Percentiles rank a stretch among this genome's conserved stretches.
Evolutionary conservation across 1,139 yeast genomes (phyloP).

Genomic region (Blastobotrys ciferrii): DNA sequence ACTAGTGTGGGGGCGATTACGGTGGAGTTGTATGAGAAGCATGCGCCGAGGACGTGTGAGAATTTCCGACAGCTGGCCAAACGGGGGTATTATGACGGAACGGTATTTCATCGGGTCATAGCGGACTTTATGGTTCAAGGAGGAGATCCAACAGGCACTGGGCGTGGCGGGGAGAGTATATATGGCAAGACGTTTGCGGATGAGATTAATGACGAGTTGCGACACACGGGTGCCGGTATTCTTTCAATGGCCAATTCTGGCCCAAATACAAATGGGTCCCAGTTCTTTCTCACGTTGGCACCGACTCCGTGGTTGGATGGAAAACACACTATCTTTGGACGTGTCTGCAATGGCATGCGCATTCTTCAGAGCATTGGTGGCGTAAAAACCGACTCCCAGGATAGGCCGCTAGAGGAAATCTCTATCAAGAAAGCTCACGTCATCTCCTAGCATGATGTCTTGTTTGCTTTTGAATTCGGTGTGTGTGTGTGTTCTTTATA

Average conservation of each 20-base stretch:
- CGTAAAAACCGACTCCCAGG: constrained; percentile 46
- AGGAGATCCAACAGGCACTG: constrained; percentile 40
- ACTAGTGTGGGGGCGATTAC: constrained; percentile 30
- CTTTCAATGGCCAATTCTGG: constrained; percentile 47
- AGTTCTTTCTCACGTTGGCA: constrained; percentile 54
- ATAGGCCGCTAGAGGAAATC: constrained; percentile 40
- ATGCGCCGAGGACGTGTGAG: constrained; percentile 35
- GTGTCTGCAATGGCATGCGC: constrained; percentile 53
- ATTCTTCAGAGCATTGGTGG: constrained; percentile 51
- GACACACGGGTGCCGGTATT: constrained; percentile 53
- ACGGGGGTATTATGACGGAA: constrained; percentile 34
- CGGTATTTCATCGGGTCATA: constrained; percentile 42
- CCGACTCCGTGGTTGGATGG: constrained; percentile 48
- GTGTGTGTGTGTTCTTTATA: no score
- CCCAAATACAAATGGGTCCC: constrained; percentile 41
- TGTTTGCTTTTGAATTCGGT: no score
- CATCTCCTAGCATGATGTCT: no score
- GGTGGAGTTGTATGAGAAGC: constrained; percentile 33
- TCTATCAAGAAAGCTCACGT: constrained; percentile 21
- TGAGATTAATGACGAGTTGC: constrained; percentile 52
- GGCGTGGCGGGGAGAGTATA: constrained; percentile 36
- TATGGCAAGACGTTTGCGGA: constrained; percentile 34
- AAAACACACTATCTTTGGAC: constrained; percentile 58
- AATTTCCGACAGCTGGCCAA: constrained; percentile 31
- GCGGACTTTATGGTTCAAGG: constrained; percentile 43